Evolutionary conservation across 1,284 basidiomycete genomes (phyloP).

Genomic region (Bondarzewia mesenterica): DNA sequence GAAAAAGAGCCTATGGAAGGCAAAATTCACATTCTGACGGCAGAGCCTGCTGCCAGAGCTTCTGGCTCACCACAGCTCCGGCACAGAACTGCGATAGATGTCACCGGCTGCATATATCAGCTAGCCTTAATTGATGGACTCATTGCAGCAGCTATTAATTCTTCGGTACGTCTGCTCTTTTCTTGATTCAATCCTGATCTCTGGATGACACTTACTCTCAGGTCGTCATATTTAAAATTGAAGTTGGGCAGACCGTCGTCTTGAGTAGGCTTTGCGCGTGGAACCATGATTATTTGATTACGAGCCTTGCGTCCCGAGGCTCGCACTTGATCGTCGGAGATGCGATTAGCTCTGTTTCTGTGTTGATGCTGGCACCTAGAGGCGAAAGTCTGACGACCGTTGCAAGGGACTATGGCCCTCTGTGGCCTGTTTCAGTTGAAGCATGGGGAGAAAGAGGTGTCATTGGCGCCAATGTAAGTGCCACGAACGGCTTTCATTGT

Average conservation of each 20-base stretch:
- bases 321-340: constrained; percentile 66
- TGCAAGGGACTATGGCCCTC: constrained; percentile 71
- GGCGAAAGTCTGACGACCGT: constrained; percentile 43
- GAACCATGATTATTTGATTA: constrained; percentile 77
- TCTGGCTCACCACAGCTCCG: no score
- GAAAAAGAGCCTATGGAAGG: constrained; percentile 56
- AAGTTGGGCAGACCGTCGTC: constrained; percentile 16
- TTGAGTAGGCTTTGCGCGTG: constrained; percentile 49
- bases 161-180: constrained; percentile 46
- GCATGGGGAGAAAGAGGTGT: constrained; percentile 47
- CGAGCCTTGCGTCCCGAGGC: constrained; percentile 44
- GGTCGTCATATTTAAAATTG: constrained; percentile 34
- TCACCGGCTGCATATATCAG: constrained; percentile 57
- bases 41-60: no score
- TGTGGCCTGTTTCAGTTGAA: constrained; percentile 62
- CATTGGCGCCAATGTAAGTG: constrained; percentile 70
- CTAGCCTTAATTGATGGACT: constrained; percentile 37
- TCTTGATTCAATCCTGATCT: neutral
- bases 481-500: neutral
- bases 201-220: constrained; percentile 26
- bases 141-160: constrained; percentile 67
- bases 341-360: constrained; percentile 73
- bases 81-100: constrained; percentile 20
- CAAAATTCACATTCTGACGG: constrained; percentile 42
- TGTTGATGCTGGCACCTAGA: constrained; percentile 37